Conservation (phyloP, 2,329 filamentous ascomycete genomes). For the Epichloe coenophiala region DNA sequence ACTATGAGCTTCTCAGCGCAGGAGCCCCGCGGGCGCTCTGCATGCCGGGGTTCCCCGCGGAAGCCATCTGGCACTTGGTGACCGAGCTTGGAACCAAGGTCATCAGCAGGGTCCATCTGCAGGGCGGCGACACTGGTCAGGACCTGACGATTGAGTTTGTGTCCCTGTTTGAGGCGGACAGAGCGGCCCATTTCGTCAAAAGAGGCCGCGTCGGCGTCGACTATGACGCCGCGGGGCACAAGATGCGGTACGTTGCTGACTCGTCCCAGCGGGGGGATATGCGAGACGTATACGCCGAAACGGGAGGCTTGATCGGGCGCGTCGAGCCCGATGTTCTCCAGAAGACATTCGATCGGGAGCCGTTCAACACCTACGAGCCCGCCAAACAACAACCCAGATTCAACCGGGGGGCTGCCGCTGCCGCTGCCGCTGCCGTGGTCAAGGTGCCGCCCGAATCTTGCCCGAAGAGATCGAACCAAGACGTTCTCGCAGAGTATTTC, state of each 20-base stretch:
- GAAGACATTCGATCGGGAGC: background rate
- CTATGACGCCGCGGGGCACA: background rate
- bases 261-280: background rate
- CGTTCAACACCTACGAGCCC: background rate
- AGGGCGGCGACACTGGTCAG: background rate
- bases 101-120: conserved; percentile 3
- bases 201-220: background rate
- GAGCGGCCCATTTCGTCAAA: background rate
- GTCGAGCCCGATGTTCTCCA: background rate
- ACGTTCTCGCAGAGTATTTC: conserved; percentile 5
- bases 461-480: background rate
- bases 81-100: conserved; percentile 3
- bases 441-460: background rate
- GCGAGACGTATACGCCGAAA: background rate
- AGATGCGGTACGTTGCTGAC: background rate
- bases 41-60: conserved; percentile 9
- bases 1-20: background rate
- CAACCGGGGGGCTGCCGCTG: too few species aligned
- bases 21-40: conserved; percentile 7
- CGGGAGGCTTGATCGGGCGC: background rate
- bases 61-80: conserved; percentile 11
- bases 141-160: conserved; percentile 11
- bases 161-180: conserved; percentile 5
- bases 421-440: too few species aligned
- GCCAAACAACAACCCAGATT: background rate